Conservation (phyloP, 345 rosid species). For the Ceriops decandra region DNA sequence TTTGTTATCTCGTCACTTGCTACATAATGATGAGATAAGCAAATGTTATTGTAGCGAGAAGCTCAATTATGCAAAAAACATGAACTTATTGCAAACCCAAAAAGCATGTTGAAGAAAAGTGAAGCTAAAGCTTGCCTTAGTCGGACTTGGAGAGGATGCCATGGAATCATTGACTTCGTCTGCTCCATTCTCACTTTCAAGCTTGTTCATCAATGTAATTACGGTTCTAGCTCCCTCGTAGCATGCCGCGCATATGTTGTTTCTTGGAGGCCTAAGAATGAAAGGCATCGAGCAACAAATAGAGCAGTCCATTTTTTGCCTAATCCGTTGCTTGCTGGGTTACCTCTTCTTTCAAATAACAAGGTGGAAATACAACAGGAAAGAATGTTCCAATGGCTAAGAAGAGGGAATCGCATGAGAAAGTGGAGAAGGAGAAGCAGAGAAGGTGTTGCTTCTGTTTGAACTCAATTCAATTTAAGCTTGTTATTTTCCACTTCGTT, state of each 20-base stretch:
- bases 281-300: conserved; percentile 73
- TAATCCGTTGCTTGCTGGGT: not conserved
- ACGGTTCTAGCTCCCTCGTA: conserved; percentile 61
- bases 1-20: too few species aligned
- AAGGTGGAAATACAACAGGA: conserved; percentile 4
- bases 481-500: conserved; percentile 9
- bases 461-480: not conserved
- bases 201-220: conserved; percentile 49
- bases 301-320: conserved; percentile 65
- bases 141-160: conserved; percentile 33
- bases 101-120: not conserved
- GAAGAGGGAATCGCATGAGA: not conserved
- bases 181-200: conserved; percentile 37
- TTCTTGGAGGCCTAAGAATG: conserved; percentile 78
- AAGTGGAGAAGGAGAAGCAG: too few species aligned
- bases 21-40: not conserved
- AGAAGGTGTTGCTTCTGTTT: too few species aligned
- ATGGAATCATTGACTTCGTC: conserved; percentile 10
- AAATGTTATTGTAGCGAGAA: not conserved
- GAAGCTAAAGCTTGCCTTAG: conserved; percentile 56
- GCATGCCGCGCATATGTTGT: conserved; percentile 74
- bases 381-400: not conserved
- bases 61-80: too few species aligned
- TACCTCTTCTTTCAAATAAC: not conserved
- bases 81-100: too few species aligned